Conservation (phyloP, 148 eudicot genomes). For the Fagopyrum homotropicum region DNA sequence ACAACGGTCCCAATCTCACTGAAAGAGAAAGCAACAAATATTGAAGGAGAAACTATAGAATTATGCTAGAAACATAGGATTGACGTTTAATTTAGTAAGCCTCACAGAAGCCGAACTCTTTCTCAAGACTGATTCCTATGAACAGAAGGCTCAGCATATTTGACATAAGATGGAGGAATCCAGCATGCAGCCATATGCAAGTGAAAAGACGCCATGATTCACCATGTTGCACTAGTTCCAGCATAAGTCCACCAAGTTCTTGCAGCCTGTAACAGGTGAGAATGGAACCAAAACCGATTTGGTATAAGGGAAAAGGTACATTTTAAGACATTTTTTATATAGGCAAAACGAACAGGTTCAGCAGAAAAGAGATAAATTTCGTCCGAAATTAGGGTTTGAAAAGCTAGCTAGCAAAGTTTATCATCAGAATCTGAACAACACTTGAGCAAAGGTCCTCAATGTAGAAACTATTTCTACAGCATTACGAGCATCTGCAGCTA, state of each 20-base stretch:
- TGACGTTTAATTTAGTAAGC: not conserved
- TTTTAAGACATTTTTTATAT: too few species aligned
- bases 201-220: conserved; percentile 39
- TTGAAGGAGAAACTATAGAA: not conserved
- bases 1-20: conserved; percentile 42
- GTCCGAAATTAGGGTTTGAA: too few species aligned
- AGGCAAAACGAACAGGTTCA: not conserved
- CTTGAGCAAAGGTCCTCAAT: too few species aligned
- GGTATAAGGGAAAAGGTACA: too few species aligned
- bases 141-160: conserved; percentile 46
- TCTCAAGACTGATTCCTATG: conserved; percentile 36
- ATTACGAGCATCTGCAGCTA: too few species aligned
- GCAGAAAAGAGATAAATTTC: not conserved
- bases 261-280: conserved; percentile 22
- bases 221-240: conserved; percentile 31
- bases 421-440: too few species aligned
- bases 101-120: conserved; percentile 43
- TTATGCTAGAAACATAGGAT: not conserved
- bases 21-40: not conserved
- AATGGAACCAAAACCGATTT: not conserved
- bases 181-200: conserved; percentile 46
- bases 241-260: conserved; percentile 31
- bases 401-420: too few species aligned
- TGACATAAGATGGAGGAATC: conserved; percentile 34
- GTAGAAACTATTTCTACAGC: too few species aligned